phyloP scores from a whole-genome alignment of 2,329 filamentous ascomycete species.

The Trichocomaceae sp. region DNA sequence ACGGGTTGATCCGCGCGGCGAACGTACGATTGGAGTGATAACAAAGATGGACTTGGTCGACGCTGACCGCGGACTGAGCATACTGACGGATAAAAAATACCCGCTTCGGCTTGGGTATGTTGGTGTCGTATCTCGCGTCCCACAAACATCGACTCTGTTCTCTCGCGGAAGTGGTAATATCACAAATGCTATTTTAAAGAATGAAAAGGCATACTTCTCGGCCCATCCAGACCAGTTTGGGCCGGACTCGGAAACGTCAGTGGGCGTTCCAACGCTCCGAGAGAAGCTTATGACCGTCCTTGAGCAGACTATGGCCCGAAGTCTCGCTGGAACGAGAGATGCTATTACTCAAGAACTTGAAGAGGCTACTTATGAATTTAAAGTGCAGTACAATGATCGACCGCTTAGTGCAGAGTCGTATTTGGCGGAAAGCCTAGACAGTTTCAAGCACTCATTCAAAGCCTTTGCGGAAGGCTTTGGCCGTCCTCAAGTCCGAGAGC shows the following conservation, averaged over 20 bases:
- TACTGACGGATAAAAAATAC: slow-evolving; percentile 86
- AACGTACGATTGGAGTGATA: slow-evolving; percentile 95
- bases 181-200: slow-evolving; percentile 71
- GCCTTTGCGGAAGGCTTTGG: slow-evolving; percentile 87
- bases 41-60: slow-evolving; percentile 99
- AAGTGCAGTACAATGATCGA: slow-evolving; percentile 97
- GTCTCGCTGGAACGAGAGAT: slow-evolving; percentile 79
- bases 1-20: slow-evolving; percentile 85
- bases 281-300: slow-evolving; percentile 97
- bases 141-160: slow-evolving; percentile 63
- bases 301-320: slow-evolving; percentile 94
- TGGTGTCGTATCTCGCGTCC: slow-evolving; percentile 82
- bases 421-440: slow-evolving; percentile 86
- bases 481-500: slow-evolving; percentile 75
- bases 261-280: slow-evolving; percentile 78
- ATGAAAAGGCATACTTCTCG: slow-evolving; percentile 82
- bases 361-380: slow-evolving; percentile 97
- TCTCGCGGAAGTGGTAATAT: slow-evolving; percentile 76
- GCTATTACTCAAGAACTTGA: slow-evolving; percentile 92
- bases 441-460: slow-evolving; percentile 97
- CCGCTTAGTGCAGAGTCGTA: slow-evolving; percentile 94
- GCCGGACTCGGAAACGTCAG: slow-evolving; percentile 61
- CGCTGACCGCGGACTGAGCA: slow-evolving; percentile 65
- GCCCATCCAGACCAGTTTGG: slow-evolving; percentile 77
- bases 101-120: slow-evolving; percentile 93